A percentile compares a stretch with the other conserved stretches of the same genome.
Conservation (phyloP, 1,139 yeast species). For the Trichomonascaceae sp. region DNA sequence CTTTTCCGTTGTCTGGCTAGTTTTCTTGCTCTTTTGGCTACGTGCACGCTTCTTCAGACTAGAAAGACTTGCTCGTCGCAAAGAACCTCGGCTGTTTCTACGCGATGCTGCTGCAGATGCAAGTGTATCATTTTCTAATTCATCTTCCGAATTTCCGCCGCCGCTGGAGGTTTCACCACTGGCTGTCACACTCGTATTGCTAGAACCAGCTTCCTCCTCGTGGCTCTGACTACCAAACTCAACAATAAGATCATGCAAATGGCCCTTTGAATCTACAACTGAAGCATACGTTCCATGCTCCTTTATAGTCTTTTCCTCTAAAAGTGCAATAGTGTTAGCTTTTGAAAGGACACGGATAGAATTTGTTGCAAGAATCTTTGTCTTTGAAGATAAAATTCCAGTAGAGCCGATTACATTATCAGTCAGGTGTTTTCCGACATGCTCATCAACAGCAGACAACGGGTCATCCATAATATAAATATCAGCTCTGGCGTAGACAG, state of each 20-base stretch:
- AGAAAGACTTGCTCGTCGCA: slow-evolving; percentile 65
- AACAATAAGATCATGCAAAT: slow-evolving; percentile 25
- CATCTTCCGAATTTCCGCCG: slow-evolving; percentile 2
- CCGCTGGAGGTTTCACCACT: neutral
- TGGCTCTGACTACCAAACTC: slow-evolving; percentile 33
- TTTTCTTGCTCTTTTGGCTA: slow-evolving; percentile 15
- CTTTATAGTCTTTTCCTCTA: slow-evolving; percentile 54
- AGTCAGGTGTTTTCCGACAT: slow-evolving; percentile 66
- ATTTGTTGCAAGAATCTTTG: slow-evolving; percentile 75
- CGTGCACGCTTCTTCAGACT: slow-evolving; percentile 36
- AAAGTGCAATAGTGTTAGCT: slow-evolving; percentile 56
- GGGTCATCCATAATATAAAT: slow-evolving; percentile 74
- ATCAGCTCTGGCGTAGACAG: slow-evolving; percentile 81
- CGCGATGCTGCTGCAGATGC: slow-evolving; percentile 6
- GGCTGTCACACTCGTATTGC: neutral
- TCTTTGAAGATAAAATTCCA: slow-evolving; percentile 66
- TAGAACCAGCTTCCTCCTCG: slow-evolving; percentile 5
- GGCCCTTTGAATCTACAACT: slow-evolving; percentile 23
- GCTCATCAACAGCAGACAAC: slow-evolving; percentile 80
- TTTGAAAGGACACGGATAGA: slow-evolving; percentile 65
- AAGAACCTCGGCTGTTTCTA: slow-evolving; percentile 35
- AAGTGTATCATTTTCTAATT: slow-evolving; percentile 12
- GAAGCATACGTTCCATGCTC: slow-evolving; percentile 27
- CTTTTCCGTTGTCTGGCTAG: slow-evolving; percentile 44
- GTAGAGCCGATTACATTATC: slow-evolving; percentile 51